Evolutionary conservation across 2,329 filamentous ascomycete genomes (phyloP).

Genomic region (Cadophora luteo-olivacea): DNA sequence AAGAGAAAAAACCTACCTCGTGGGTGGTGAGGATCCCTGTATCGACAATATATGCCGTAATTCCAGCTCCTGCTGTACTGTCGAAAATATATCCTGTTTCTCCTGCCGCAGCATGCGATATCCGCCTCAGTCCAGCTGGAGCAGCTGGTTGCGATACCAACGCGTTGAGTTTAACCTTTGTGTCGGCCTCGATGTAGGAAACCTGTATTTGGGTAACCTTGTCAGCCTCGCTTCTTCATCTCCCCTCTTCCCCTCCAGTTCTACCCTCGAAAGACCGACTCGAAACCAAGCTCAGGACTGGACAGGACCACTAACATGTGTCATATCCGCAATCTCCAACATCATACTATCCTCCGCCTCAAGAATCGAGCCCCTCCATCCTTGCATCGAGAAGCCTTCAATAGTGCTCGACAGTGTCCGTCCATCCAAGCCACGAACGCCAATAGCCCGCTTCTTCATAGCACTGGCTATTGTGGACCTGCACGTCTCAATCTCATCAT

Average conservation of each 20-base stretch:
- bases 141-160: constrained; percentile 59
- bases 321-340: constrained; percentile 54
- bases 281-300: not conserved
- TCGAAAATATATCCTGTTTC: constrained; percentile 44
- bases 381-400: constrained; percentile 53
- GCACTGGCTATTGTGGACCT: constrained; percentile 54
- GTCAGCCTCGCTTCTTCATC: constrained; percentile 4
- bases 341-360: constrained; percentile 59
- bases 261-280: too few relatives aligned
- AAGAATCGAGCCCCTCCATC: constrained; percentile 60
- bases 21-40: constrained; percentile 47
- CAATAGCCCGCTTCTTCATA: constrained; percentile 62
- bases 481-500: constrained; percentile 56
- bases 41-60: constrained; percentile 47
- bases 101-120: constrained; percentile 39
- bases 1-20: not conserved
- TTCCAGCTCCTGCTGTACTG: constrained; percentile 42
- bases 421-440: constrained; percentile 56
- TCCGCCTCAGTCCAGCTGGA: constrained; percentile 46
- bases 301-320: constrained; percentile 31
- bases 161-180: constrained; percentile 52
- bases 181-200: constrained; percentile 61
- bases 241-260: not conserved
- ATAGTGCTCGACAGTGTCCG: constrained; percentile 49
- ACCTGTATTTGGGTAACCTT: constrained; percentile 47